Percentiles rank a stretch among this genome's conserved stretches.
Evolutionary conservation across 306 rosid species (phyloP).

Genomic region (Rosa rugosa): DNA sequence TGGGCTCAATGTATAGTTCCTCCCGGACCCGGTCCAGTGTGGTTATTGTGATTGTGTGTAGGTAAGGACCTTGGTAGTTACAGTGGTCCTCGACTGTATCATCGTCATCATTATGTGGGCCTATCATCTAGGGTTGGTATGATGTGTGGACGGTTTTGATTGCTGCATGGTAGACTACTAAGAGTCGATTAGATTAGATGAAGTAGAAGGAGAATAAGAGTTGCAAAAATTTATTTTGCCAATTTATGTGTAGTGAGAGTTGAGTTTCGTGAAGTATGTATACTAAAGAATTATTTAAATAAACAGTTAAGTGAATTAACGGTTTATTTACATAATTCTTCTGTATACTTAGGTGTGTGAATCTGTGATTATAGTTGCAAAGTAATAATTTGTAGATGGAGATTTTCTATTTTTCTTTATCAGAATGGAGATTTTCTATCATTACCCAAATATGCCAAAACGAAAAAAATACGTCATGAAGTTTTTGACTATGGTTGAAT

Average conservation of each 20-base stretch:
- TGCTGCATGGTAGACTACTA: neutral
- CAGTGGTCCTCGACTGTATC: neutral
- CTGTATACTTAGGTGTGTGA: neutral
- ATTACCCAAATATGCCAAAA: too few species aligned
- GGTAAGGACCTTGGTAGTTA: neutral
- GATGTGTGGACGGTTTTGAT: slow-evolving; percentile 3
- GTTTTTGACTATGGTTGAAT: too few species aligned
- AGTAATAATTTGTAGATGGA: neutral
- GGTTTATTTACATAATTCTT: neutral
- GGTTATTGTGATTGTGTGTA: neutral
- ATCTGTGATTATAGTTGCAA: neutral
- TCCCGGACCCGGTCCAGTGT: neutral
- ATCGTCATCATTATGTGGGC: neutral
- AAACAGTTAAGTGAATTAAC: neutral
- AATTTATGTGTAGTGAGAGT: neutral
- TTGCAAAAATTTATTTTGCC: neutral
- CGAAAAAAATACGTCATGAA: too few species aligned
- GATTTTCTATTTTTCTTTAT: too few species aligned
- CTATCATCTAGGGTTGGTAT: neutral
- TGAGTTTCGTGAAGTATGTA: neutral
- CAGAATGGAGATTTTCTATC: too few species aligned
- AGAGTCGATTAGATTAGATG: neutral
- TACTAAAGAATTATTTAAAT: neutral
- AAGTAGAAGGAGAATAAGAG: neutral
- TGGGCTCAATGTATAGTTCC: slow-evolving; percentile 26